phyloP scores from a whole-genome alignment of 495 filamentous ascomycete genomes.

The Podospora pseudocomata region DNA sequence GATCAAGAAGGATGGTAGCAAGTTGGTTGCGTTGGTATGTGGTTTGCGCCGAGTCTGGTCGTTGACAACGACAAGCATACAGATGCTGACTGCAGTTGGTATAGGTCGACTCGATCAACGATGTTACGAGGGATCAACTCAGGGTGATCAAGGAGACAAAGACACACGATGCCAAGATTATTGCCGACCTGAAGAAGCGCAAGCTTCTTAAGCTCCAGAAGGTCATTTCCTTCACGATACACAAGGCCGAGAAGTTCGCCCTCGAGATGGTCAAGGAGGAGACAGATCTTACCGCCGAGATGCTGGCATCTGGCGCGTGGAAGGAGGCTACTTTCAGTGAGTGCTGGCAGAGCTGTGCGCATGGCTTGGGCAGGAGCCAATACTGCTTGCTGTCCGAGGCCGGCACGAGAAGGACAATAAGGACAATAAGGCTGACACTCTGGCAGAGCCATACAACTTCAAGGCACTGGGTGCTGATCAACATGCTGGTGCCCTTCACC shows the following conservation, averaged over 20 bases:
- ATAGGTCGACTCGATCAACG: constrained; percentile 65
- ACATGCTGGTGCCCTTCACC: constrained; percentile 82
- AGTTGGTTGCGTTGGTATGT: constrained; percentile 28
- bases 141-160: constrained; percentile 63
- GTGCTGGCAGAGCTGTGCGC: neutral
- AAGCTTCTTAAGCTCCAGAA: constrained; percentile 80
- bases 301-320: constrained; percentile 77
- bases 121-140: constrained; percentile 72
- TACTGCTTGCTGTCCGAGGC: neutral
- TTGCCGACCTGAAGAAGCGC: constrained; percentile 81
- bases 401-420: neutral
- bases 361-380: too few relatives aligned
- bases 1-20: constrained; percentile 71
- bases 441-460: constrained; percentile 84
- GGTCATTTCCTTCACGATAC: constrained; percentile 76
- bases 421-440: neutral
- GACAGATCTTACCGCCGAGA: constrained; percentile 91
- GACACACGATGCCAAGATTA: constrained; percentile 65
- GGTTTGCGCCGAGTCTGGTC: neutral
- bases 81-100: neutral
- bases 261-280: constrained; percentile 85
- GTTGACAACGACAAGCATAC: constrained; percentile 11
- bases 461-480: constrained; percentile 79
- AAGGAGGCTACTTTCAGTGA: constrained; percentile 75
- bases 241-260: constrained; percentile 83